Percentiles rank a stretch among this genome's conserved stretches.
phyloP scores from a whole-genome alignment of 176 grass and related monocot species.

The Bromus sterilis region DNA sequence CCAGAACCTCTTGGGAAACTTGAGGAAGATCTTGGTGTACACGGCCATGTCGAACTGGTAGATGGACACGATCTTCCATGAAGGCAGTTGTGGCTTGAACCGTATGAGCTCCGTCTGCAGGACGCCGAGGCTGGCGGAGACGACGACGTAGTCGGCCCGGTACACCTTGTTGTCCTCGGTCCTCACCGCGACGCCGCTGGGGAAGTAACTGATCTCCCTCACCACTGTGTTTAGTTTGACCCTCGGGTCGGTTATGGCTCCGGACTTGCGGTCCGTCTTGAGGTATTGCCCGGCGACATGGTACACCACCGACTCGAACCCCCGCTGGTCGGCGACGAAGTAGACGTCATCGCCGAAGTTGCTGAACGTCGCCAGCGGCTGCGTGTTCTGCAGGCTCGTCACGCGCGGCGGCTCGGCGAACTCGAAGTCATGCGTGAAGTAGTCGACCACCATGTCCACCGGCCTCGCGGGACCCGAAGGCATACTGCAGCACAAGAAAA shows the following conservation, averaged over 20 bases:
- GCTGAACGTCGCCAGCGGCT: constrained; percentile 29
- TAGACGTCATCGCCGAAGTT: constrained; percentile 41
- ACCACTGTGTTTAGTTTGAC: constrained; percentile 34
- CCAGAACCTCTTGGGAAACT: constrained; percentile 55
- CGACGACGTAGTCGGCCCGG: constrained; percentile 41
- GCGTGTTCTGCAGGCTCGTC: constrained; percentile 47
- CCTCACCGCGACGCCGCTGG: neutral
- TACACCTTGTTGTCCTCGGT: constrained; percentile 46
- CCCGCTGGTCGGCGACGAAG: constrained; percentile 51
- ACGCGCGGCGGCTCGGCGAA: constrained; percentile 53
- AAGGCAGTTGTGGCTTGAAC: constrained; percentile 43
- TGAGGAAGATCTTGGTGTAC: constrained; percentile 74
- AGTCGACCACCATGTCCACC: constrained; percentile 56
- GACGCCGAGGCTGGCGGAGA: constrained; percentile 52
- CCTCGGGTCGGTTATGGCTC: constrained; percentile 25
- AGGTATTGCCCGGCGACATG: constrained; percentile 43
- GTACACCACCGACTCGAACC: constrained; percentile 43
- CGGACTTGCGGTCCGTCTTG: neutral
- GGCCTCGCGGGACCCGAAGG: neutral
- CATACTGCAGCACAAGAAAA: neutral
- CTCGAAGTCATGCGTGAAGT: constrained; percentile 49
- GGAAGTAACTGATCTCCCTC: constrained; percentile 25
- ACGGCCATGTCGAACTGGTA: constrained; percentile 64
- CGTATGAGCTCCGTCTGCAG: constrained; percentile 51
- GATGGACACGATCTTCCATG: constrained; percentile 33